These are phyloP conservation scores for Drechslerella coelobrocha DNA, from an alignment of 2,329 filamentous ascomycete species.

Conservation along the genomic window DNA sequence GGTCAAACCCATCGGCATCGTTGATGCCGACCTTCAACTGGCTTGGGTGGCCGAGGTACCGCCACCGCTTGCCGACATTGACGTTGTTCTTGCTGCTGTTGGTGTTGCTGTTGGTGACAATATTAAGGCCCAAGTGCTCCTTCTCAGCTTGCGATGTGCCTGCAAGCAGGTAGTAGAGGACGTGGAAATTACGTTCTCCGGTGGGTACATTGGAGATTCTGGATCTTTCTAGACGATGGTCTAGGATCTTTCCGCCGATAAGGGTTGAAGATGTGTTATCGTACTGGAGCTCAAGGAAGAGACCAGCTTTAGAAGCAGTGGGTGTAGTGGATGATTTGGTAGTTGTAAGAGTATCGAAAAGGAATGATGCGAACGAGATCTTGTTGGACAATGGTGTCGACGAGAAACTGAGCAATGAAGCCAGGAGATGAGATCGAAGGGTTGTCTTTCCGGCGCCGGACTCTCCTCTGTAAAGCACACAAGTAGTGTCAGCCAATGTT, in stretches of 20 bases:
- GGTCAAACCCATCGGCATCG: slow-evolving; percentile 90
- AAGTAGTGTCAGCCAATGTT: slow-evolving; percentile 7
- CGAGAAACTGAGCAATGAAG: slow-evolving; percentile 84
- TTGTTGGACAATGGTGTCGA: slow-evolving; percentile 93
- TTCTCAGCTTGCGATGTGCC: slow-evolving; percentile 92
- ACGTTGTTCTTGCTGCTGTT: slow-evolving; percentile 66
- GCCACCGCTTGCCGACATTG: slow-evolving; percentile 80
- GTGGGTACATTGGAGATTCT: slow-evolving; percentile 90
- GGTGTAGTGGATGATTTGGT: slow-evolving; percentile 96
- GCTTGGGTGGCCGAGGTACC: slow-evolving; percentile 92
- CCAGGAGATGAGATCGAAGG: slow-evolving; percentile 83
- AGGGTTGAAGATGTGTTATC: slow-evolving; percentile 88
- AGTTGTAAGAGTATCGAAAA: slow-evolving; percentile 94
- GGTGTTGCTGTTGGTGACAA: slow-evolving; percentile 63
- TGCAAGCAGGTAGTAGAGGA: slow-evolving; percentile 91
- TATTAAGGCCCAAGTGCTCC: slow-evolving; percentile 75
- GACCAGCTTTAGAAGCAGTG: slow-evolving; percentile 90
- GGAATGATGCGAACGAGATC: slow-evolving; percentile 88
- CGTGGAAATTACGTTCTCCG: slow-evolving; percentile 94
- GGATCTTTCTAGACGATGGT: slow-evolving; percentile 90
- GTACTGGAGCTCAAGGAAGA: slow-evolving; percentile 97
- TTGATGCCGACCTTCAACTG: slow-evolving; percentile 98
- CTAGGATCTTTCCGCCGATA: slow-evolving; percentile 91
- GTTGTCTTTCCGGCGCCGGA: slow-evolving; percentile 97
- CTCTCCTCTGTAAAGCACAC: slow-evolving; percentile 72